Evolutionary conservation across 192 early-diverging fungal species (phyloP), one percentile per base, ranked within the genome.

Genomic region (Lobulomyces angularis): DNA sequence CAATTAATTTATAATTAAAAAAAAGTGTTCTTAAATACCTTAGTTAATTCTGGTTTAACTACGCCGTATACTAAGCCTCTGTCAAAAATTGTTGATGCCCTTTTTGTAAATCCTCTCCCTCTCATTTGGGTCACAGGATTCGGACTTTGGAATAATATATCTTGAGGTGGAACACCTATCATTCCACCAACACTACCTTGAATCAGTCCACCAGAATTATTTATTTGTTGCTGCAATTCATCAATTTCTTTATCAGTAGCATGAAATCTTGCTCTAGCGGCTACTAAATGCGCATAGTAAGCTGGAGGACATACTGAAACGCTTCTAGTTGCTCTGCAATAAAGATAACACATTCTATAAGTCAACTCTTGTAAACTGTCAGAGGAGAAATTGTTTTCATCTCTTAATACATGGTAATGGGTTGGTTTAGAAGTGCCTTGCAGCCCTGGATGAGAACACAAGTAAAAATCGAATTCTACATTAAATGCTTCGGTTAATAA

Each of bases 271-370:
- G 86, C 88, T 12, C 87, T 70, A 16, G 76, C 78, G 7, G 85
- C 84, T 2, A 90, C 80, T n/a, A 92, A 53, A 56, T 94, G 83
- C 7, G 90, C 88, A 49, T 94, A 91, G 69, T 94, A 97, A 6
- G 80, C 88, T 0, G 91, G 86, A 4, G 90, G 88, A 0, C 79
- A 74, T 4, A 95, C 77, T 1, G 82, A 84, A 1, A 97, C 93
- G 0, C 80, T 75, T 18, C 89, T 76, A 0, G 90, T 92, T 33
- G 82, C 82, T 37, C 87, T 71, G 25, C 81, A 82, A 59, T 86
- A 97, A 25, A 86, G 62, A 51, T 88, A 92, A 51, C 90, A 94
- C 25, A 94, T 64, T 4, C 79, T 64, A 64, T 88, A 92, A 0
- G 88, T 90, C 16, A 97, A 63, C 41, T 81, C 68, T 48, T 92